Base-by-base conservation (phyloP, 371 early-diverging fungal genomes). In the Agmasoma carcini region DNA sequence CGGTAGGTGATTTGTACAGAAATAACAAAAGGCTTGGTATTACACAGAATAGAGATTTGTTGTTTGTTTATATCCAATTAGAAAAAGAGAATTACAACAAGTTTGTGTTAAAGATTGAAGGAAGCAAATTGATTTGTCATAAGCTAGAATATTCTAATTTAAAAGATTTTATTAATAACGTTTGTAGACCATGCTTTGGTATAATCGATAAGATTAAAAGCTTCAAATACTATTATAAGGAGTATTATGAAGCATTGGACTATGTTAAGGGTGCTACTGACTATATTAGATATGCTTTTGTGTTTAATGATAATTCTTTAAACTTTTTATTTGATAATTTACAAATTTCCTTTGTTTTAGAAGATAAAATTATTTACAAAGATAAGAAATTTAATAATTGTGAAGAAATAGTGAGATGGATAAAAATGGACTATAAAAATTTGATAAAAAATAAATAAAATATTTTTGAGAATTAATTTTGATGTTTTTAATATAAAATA, bases 331-430 rank as follows among this genome's bases (percentile, higher is more conserved):
- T 54, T 58, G 45, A 44, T 30, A 29, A 48, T 12, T 36, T 17
- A 33, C 36, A 40, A 26, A 27, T n/a, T 25, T 39, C 12, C 26
- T 1, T 43, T 43, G 61, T 22, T 46, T 55, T 47, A 5, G 47
- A 67, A 11, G 30, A 29, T 23, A 50, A 57, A n/a, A 12, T 69
- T 17, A 25, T 44, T 7, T 69, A 56, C 23, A 52, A 69, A 39
- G 50, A 57, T 2, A 51, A 20, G 3, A 37, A 33, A 25, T 69
- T 50, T 62, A 37, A 34, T 23, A 51, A 11, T 30, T 22, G 64
- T 7, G 65, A 64, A 19, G 65, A 61, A 15, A 61, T 69, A 47
- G 19, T 60, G 17, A 46, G 22, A 25, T 69, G 54, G 31, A 49
- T 34, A 36, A 69, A 69, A 36, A 54, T 29, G 14, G 7, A 38